Percentiles rank a stretch among this genome's conserved stretches.
These are phyloP conservation scores for Otatea glauca DNA, from an alignment of 176 grass and related monocot species.

Conservation along the genomic window DNA sequence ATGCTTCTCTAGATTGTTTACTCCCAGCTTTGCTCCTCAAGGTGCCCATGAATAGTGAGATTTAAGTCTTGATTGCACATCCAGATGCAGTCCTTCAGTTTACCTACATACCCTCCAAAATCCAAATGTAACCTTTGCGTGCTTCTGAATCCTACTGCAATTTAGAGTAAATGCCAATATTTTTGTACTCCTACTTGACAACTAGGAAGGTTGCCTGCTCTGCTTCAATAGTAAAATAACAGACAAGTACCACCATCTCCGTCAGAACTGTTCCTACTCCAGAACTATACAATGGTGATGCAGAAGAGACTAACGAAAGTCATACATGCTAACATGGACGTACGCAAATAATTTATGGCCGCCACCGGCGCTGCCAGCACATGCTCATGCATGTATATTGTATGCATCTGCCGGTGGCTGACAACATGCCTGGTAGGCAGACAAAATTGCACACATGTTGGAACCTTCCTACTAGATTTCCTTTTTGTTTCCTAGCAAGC, in stretches of 20 bases:
- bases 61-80: not conserved
- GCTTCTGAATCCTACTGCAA: not conserved
- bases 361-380: slow-evolving; percentile 9
- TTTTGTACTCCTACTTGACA: slow-evolving; percentile 22
- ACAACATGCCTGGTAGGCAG: not conserved
- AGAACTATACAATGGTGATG: slow-evolving; percentile 35
- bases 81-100: not conserved
- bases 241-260: not conserved
- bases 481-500: slow-evolving; percentile 8
- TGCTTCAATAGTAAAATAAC: slow-evolving; percentile 26
- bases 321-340: slow-evolving; percentile 20
- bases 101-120: not conserved
- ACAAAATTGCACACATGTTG: slow-evolving; percentile 27
- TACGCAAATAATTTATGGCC: slow-evolving; percentile 12
- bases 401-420: slow-evolving; percentile 12
- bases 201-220: slow-evolving; percentile 10
- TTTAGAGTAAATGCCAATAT: not conserved
- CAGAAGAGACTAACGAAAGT: slow-evolving; percentile 8
- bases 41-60: not conserved
- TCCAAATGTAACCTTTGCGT: slow-evolving; percentile 2
- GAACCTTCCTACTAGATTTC: slow-evolving; percentile 7
- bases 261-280: slow-evolving; percentile 18
- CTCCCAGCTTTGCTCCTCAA: slow-evolving; percentile 14
- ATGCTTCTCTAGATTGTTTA: slow-evolving; percentile 12
- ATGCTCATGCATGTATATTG: slow-evolving; percentile 22